A percentile compares a stretch with the other conserved stretches of the same genome.
Evolutionary conservation across 1,139 yeast species (phyloP).

Genomic region (Pichia sp.): DNA sequence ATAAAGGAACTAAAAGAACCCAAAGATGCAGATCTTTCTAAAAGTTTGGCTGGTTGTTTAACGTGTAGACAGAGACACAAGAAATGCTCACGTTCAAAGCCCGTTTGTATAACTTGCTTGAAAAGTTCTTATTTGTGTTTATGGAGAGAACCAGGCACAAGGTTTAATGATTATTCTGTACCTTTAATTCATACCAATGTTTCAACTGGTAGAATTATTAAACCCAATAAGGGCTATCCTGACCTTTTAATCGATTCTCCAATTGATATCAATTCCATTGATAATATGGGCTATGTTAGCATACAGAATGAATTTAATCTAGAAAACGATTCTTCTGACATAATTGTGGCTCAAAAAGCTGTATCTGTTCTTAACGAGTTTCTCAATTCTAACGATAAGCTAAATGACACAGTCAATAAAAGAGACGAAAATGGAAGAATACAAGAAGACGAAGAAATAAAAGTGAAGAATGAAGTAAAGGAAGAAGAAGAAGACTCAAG

Average conservation of each 20-base stretch:
- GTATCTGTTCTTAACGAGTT: constrained; percentile 7
- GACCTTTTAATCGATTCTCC: neutral
- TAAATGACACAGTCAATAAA: neutral
- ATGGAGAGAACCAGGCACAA: constrained; percentile 16
- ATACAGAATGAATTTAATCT: neutral
- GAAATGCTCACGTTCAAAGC: constrained; percentile 60
- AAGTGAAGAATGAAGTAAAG: neutral
- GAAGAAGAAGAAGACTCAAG: too few relatives aligned
- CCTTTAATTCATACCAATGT: neutral
- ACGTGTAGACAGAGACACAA: constrained; percentile 69
- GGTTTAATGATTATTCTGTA: constrained; percentile 7
- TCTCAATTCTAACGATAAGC: constrained; percentile 3
- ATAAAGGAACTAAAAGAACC: neutral
- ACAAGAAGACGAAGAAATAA: neutral
- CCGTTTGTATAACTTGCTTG: constrained; percentile 31
- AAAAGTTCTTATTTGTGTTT: constrained; percentile 15
- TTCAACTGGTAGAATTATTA: constrained; percentile 2
- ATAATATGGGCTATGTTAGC: neutral
- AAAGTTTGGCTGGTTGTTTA: constrained; percentile 43
- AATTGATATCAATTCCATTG: neutral
- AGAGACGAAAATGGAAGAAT: neutral
- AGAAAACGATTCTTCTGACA: neutral
- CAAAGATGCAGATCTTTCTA: neutral
- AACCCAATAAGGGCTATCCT: neutral
- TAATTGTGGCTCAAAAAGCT: constrained; percentile 7